These are phyloP conservation scores for Caulochytrium protostelioides DNA, from an alignment of 371 early-diverging fungal species.

Conservation along the genomic window DNA sequence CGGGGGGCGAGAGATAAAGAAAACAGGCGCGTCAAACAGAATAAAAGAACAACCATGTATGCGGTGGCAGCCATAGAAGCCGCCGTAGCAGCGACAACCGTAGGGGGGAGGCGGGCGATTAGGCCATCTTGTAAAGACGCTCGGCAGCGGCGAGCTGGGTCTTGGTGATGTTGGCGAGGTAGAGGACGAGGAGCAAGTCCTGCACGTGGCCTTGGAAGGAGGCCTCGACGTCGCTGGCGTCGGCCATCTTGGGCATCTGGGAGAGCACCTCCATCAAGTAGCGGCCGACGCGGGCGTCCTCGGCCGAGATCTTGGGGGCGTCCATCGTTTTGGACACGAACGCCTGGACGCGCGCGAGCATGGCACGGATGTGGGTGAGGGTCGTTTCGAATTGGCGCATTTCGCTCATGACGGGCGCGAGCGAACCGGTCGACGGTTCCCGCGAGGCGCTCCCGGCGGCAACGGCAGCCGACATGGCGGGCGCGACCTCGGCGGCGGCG, in stretches of 20 bases:
- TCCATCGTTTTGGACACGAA: constrained; percentile 66
- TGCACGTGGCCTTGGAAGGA: constrained; percentile 66
- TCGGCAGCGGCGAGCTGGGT: constrained; percentile 82
- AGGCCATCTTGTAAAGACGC: constrained; percentile 39
- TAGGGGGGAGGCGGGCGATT: too few species aligned
- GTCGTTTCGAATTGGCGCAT: constrained; percentile 73
- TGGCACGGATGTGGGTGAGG: constrained; percentile 48
- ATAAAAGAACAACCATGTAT: too few species aligned
- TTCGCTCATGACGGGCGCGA: constrained; percentile 41
- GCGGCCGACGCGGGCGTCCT: constrained; percentile 18
- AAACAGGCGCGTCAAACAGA: too few species aligned
- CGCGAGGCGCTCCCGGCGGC: too few species aligned
- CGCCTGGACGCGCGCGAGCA: constrained; percentile 59
- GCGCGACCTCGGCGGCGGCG: constrained; percentile 3
- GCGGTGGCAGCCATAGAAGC: too few species aligned
- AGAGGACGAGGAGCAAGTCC: constrained; percentile 84
- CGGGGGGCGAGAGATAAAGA: too few species aligned
- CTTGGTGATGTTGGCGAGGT: constrained; percentile 79
- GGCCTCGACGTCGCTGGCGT: constrained; percentile 58
- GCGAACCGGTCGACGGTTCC: too few species aligned
- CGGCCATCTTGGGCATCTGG: constrained; percentile 16
- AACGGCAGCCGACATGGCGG: too few species aligned
- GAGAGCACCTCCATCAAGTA: background rate
- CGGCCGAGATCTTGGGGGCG: background rate
- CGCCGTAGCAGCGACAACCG: too few species aligned